Conservation (phyloP, 2,329 filamentous ascomycete genomes). For the Ceratocystis colombiana region DNA sequence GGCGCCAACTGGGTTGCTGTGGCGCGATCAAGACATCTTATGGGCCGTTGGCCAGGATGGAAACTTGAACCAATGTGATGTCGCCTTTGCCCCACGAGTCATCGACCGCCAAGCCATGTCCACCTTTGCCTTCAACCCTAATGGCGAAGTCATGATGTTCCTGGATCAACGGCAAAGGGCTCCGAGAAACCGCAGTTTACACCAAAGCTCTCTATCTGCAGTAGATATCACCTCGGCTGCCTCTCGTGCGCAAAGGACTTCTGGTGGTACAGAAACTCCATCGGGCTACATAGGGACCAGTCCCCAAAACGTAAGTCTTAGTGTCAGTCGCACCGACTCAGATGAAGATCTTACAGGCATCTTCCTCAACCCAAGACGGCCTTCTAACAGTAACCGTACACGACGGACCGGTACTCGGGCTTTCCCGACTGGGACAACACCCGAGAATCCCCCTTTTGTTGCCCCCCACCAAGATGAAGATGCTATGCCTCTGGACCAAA, state of each 20-base stretch:
- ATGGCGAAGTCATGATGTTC: constrained; percentile 51
- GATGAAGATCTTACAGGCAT: constrained; percentile 54
- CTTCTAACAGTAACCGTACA: constrained; percentile 4
- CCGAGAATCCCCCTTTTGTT: constrained; percentile 28
- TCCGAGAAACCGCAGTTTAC: neutral
- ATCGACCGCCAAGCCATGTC: constrained; percentile 54
- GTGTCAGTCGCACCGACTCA: constrained; percentile 52
- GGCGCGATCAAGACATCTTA: constrained; percentile 54
- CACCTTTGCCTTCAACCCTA: constrained; percentile 49
- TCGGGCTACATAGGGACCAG: constrained; percentile 41
- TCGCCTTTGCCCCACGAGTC: constrained; percentile 52
- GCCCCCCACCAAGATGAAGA: constrained; percentile 36
- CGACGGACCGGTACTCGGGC: constrained; percentile 8
- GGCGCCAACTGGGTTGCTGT: constrained; percentile 49
- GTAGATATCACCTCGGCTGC: constrained; percentile 4
- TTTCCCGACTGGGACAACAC: constrained; percentile 10
- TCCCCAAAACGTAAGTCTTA: constrained; percentile 42
- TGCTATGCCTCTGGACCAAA: constrained; percentile 46
- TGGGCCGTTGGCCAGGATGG: constrained; percentile 57
- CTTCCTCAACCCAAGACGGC: constrained; percentile 37
- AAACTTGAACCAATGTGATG: constrained; percentile 53
- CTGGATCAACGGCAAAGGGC: constrained; percentile 46
- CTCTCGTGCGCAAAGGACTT: constrained; percentile 36
- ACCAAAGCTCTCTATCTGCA: neutral
- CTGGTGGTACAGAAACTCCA: constrained; percentile 32